Conservation (phyloP, 2,329 filamentous ascomycete species). For the Talaromyces sp. region DNA sequence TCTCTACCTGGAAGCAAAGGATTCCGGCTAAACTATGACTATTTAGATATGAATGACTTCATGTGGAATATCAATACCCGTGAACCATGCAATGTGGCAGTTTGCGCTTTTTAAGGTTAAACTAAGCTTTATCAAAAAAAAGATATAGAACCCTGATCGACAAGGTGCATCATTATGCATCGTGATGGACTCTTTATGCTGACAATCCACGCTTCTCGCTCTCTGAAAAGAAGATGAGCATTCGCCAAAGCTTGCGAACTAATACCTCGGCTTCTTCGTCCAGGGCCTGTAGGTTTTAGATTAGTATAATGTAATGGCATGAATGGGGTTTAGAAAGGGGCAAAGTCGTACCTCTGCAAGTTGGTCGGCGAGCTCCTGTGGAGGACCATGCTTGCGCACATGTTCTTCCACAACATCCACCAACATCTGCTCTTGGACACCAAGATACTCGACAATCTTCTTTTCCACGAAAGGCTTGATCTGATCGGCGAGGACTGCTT, state of each 20-base stretch:
- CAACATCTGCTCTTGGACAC: constrained; percentile 92
- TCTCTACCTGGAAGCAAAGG: neutral
- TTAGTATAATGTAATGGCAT: constrained; percentile 34
- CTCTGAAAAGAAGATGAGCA: constrained; percentile 98
- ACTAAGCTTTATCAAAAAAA: neutral
- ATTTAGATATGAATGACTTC: neutral
- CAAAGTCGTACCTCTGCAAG: constrained; percentile 72
- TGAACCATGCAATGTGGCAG: neutral
- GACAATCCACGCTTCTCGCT: constrained; percentile 87
- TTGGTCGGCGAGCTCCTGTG: constrained; percentile 81
- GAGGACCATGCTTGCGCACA: constrained; percentile 71
- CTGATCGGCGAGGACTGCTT: constrained; percentile 78
- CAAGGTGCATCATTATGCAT: neutral
- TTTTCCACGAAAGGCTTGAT: constrained; percentile 94
- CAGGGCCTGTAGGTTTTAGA: constrained; percentile 62
- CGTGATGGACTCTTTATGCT: constrained; percentile 52
- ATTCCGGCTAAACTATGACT: too few species aligned
- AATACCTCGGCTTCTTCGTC: constrained; percentile 93
- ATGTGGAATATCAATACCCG: neutral
- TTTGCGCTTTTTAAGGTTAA: neutral
- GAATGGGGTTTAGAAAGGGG: neutral
- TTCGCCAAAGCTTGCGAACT: constrained; percentile 96
- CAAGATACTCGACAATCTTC: constrained; percentile 96
- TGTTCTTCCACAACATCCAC: constrained; percentile 92
- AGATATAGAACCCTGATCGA: neutral